These are phyloP conservation scores for Henningerozyma blattae DNA, from an alignment of 805 yeast genomes.

Conservation along the genomic window DNA sequence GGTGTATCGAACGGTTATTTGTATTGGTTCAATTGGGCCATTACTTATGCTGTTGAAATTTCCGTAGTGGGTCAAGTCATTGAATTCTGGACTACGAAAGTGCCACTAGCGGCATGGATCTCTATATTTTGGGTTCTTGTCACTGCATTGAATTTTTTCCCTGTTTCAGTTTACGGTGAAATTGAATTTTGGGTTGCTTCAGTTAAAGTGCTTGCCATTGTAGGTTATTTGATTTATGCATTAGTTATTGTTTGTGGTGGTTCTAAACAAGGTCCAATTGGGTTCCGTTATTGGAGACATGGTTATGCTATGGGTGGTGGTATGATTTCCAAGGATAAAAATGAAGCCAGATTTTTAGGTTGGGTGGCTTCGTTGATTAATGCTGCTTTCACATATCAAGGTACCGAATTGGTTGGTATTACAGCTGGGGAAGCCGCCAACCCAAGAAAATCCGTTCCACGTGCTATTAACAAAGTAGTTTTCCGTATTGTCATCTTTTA, in stretches of 20 bases:
- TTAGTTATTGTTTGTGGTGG: conserved; percentile 47
- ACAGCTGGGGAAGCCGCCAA: conserved; percentile 50
- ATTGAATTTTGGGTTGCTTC: conserved; percentile 46
- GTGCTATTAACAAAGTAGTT: conserved; percentile 54
- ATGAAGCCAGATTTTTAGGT: conserved; percentile 38
- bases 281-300: conserved; percentile 51
- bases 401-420: conserved; percentile 47
- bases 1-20: conserved; percentile 61
- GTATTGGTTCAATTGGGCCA: conserved; percentile 67
- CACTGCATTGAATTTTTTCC: conserved; percentile 35
- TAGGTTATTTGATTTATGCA: conserved; percentile 43
- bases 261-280: conserved; percentile 43
- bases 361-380: conserved; percentile 42
- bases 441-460: conserved; percentile 59
- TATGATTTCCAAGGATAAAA: conserved; percentile 26
- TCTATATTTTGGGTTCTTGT: conserved; percentile 38
- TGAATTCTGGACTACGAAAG: conserved; percentile 40
- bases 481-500: conserved; percentile 52
- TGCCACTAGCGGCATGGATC: conserved; percentile 54
- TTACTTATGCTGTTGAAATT: conserved; percentile 51
- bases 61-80: conserved; percentile 46
- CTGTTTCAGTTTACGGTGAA: conserved; percentile 46
- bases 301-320: conserved; percentile 66
- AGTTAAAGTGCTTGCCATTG: conserved; percentile 40
- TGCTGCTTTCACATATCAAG: conserved; percentile 50